A percentile compares a stretch with the other conserved stretches of the same genome.
phyloP scores from a whole-genome alignment of 179 eudicot species.

The Beta lomatogona region DNA sequence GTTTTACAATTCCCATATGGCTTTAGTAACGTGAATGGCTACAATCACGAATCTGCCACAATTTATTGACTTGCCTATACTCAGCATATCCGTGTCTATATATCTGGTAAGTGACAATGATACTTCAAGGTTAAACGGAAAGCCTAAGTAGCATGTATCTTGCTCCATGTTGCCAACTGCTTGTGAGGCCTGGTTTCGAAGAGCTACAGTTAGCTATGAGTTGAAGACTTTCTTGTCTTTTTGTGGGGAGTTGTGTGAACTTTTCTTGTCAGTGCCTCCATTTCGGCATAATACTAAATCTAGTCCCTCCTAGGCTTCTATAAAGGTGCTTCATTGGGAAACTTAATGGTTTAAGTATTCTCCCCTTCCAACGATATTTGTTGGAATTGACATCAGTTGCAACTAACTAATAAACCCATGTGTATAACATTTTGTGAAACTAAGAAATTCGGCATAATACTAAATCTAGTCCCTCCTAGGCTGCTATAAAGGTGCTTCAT shows the following conservation, averaged over 20 bases:
- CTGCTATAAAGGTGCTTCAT: background rate
- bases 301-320: too few species aligned
- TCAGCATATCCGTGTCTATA: background rate
- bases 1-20: background rate
- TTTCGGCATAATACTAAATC: background rate
- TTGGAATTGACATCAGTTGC: background rate
- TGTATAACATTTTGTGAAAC: background rate
- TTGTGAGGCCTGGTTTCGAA: background rate
- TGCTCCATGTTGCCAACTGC: background rate
- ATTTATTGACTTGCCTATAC: background rate
- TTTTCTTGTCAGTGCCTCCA: background rate
- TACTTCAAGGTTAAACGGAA: background rate
- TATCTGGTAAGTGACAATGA: background rate
- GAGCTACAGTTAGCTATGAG: background rate
- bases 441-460: background rate
- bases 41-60: too few species aligned
- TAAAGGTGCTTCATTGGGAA: background rate
- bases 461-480: too few species aligned
- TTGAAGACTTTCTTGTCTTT: background rate
- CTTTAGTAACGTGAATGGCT: background rate
- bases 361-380: background rate
- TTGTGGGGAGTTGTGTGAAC: background rate
- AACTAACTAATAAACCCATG: background rate
- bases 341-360: background rate
- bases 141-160: background rate